phyloP scores from a whole-genome alignment of 1,139 yeast species.

The Candida sp. region DNA sequence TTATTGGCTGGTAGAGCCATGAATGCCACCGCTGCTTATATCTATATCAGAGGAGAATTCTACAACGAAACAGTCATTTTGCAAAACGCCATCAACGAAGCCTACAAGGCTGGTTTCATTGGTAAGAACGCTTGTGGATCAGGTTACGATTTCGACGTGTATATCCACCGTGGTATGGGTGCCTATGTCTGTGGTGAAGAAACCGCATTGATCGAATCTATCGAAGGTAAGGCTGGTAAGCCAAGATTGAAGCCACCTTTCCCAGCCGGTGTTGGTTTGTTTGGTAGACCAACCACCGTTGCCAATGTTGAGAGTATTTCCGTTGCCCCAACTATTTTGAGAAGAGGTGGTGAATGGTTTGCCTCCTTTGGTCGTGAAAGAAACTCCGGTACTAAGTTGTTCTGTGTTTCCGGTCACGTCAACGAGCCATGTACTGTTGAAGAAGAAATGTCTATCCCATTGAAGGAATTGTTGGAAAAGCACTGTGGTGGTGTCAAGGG shows the following conservation, averaged over 20 bases:
- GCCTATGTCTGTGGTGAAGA: constrained; percentile 94
- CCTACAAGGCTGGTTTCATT: constrained; percentile 76
- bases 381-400: constrained; percentile 80
- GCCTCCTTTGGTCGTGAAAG: constrained; percentile 83
- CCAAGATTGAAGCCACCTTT: constrained; percentile 94
- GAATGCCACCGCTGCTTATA: constrained; percentile 94
- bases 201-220: constrained; percentile 83
- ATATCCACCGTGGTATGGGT: constrained; percentile 89
- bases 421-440: constrained; percentile 93
- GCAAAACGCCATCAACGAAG: constrained; percentile 85
- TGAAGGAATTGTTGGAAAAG: constrained; percentile 78
- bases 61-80: constrained; percentile 75
- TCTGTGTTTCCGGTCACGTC: constrained; percentile 88
- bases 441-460: constrained; percentile 91
- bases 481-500: constrained; percentile 92
- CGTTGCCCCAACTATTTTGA: constrained; percentile 85
- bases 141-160: constrained; percentile 83
- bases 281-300: constrained; percentile 90
- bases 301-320: constrained; percentile 91
- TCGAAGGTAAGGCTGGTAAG: constrained; percentile 92
- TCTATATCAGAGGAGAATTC: constrained; percentile 88
- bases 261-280: constrained; percentile 92
- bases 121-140: constrained; percentile 90
- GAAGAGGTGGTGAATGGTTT: constrained; percentile 92
- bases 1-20: constrained; percentile 86